Evolutionary conservation across 352 stramenopile genomes (phyloP).

Genomic region (Poterioochromonas sp.): DNA sequence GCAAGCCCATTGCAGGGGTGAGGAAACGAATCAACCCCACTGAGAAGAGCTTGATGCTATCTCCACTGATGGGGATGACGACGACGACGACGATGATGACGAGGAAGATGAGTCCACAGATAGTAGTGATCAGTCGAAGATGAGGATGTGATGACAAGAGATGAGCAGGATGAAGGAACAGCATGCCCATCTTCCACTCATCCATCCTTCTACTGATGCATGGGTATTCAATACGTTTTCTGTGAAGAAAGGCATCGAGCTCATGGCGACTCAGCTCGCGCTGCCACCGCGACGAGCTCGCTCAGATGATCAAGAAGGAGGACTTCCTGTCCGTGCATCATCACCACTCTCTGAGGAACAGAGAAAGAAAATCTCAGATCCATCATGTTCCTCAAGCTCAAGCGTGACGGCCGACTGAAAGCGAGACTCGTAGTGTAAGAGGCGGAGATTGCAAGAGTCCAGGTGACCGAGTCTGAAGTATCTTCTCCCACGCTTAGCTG

Average conservation of each 20-base stretch:
- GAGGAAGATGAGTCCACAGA: constrained; percentile 10
- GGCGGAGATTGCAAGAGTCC: constrained; percentile 13
- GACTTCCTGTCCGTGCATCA: background rate
- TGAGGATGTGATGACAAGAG: background rate
- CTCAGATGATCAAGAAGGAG: constrained; percentile 5
- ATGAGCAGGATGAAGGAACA: constrained; percentile 12
- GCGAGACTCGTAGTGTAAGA: background rate
- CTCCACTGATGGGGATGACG: constrained; percentile 1
- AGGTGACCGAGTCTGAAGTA: background rate
- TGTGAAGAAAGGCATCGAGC: constrained; percentile 10
- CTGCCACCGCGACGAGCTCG: constrained; percentile 2
- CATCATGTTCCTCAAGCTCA: constrained; percentile 14
- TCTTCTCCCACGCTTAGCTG: background rate
- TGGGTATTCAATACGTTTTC: constrained; percentile 8
- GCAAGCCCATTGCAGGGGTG: constrained; percentile 5
- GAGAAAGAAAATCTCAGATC: constrained; percentile 16
- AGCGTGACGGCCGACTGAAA: background rate
- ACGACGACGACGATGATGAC: constrained; percentile 3
- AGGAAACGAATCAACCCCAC: constrained; percentile 10
- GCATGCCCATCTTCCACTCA: background rate
- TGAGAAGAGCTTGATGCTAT: constrained; percentile 13
- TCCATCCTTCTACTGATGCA: background rate
- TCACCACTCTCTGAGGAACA: background rate
- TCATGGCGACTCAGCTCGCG: constrained; percentile 4
- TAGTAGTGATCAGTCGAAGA: constrained; percentile 13